Evolutionary conservation across 768 basidiomycete genomes (phyloP), one percentile per base, ranked within the genome.

Genomic region (Lentinus tigrinus): DNA sequence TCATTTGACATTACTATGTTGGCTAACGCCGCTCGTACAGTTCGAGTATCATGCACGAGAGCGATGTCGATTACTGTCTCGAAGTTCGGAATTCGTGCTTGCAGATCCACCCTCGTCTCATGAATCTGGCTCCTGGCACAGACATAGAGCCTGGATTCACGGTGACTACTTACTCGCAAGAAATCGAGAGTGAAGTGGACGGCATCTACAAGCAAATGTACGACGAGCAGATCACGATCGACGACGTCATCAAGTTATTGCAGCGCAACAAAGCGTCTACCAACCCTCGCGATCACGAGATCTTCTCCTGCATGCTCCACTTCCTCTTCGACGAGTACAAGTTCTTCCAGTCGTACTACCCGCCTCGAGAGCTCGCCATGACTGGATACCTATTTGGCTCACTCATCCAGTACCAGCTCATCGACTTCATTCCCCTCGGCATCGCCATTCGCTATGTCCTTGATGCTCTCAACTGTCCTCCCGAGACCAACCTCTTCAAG

Each of bases 301-400:
- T 97, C 61, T 98, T 98, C 70, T 97, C 95, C n/a, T 98, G 95
- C 84, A 97, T 97, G 87, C 88, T 99, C 50, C 95, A 98, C 77
- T 96, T 97, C 80, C 84, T 99, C 43, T 98, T 99, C 75, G 97
- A 98, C 84, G 97, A 99, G 76, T 97, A 97, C 85, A 95, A 95
- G 69, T 99, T 98, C 80, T 97, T 98, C 85, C 93, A 96, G 70
- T 89, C 91, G 39, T 97, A 89, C 74, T 94, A 94, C 67, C 97
- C 97, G 24, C 81, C 91, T 38, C 90, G 95, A 63, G 95, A 98
- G 75, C 81, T 98, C 46, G 86, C 88, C 52, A 94, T 98, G 87
- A 98, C 97, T 7, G 97, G 92, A 47, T 89, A 93, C 68, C 83
- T 99, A 27, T 98, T 98, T 62, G 97, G 97, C 34, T 95, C 94